Evolutionary conservation across 257 asterid species (phyloP).

Genomic region (Coffea canephora): DNA sequence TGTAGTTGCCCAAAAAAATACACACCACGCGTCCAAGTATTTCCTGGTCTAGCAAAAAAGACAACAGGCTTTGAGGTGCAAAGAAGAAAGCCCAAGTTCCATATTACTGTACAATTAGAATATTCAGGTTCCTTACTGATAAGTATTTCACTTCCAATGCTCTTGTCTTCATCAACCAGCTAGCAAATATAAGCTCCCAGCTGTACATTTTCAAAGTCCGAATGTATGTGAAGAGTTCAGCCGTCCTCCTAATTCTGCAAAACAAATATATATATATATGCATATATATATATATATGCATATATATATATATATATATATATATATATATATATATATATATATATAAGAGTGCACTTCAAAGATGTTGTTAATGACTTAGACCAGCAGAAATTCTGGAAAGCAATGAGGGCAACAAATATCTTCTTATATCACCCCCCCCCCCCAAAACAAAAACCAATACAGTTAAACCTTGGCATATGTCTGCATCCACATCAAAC

Average conservation of each 20-base stretch:
- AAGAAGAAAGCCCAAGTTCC: constrained; percentile 10
- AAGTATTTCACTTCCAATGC: constrained; percentile 66
- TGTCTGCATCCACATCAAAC: background rate
- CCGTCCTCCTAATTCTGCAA: constrained; percentile 80
- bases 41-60: constrained; percentile 67
- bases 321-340: constrained; percentile 10
- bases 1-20: constrained; percentile 98
- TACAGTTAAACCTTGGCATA: background rate
- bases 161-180: constrained; percentile 86
- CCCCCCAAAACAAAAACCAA: too few species aligned
- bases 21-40: constrained; percentile 99
- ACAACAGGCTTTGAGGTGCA: constrained; percentile 18
- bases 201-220: constrained; percentile 94
- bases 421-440: too few species aligned
- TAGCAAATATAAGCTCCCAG: constrained; percentile 81
- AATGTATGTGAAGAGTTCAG: constrained; percentile 70
- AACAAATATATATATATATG: constrained; percentile 5
- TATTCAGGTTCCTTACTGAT: constrained; percentile 55
- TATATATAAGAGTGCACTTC: constrained; percentile 10
- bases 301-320: background rate
- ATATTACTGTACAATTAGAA: background rate
- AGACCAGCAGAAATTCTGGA: background rate
- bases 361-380: background rate
- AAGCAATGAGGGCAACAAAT: background rate
- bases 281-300: constrained; percentile 9